These are phyloP conservation scores for Neocatenulostroma microsporum DNA, from an alignment of 2,329 filamentous ascomycete species.

Conservation along the genomic window DNA sequence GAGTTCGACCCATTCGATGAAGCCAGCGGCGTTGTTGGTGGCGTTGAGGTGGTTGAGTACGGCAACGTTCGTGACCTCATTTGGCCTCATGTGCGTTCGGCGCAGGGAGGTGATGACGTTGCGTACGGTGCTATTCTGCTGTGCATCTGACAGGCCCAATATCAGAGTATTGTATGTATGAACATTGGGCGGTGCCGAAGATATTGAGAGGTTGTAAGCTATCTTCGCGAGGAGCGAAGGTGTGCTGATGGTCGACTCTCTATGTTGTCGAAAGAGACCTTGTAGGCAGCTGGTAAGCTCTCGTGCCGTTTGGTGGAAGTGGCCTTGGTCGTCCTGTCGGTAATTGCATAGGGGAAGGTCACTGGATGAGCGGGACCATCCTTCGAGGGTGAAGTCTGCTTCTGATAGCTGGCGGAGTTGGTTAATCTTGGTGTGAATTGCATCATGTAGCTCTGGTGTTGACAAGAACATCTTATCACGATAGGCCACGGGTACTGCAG, in stretches of 20 bases:
- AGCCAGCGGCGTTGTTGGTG: constrained; percentile 26
- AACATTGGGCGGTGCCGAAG: constrained; percentile 53
- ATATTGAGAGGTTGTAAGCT: constrained; percentile 59
- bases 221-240: constrained; percentile 32
- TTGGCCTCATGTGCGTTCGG: constrained; percentile 35
- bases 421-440: constrained; percentile 4
- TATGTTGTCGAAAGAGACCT: constrained; percentile 16
- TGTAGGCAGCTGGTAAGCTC: constrained; percentile 21
- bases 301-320: constrained; percentile 22
- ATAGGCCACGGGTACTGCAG: constrained; percentile 20
- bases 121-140: constrained; percentile 21
- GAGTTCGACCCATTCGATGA: constrained; percentile 32
- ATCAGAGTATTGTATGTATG: constrained; percentile 66
- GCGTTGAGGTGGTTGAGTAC: constrained; percentile 35
- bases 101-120: constrained; percentile 25
- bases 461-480: constrained; percentile 10
- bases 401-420: constrained; percentile 2
- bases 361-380: constrained; percentile 3
- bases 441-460: neutral
- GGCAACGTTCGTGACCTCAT: constrained; percentile 37
- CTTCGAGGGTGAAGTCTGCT: constrained; percentile 2
- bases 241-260: constrained; percentile 13
- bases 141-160: constrained; percentile 47
- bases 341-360: constrained; percentile 25
- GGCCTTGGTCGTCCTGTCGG: constrained; percentile 31